A percentile compares a stretch with the other conserved stretches of the same genome.
These are phyloP conservation scores for Diaporthe citri DNA, from an alignment of 2,329 filamentous ascomycete genomes.

Conservation along the genomic window DNA sequence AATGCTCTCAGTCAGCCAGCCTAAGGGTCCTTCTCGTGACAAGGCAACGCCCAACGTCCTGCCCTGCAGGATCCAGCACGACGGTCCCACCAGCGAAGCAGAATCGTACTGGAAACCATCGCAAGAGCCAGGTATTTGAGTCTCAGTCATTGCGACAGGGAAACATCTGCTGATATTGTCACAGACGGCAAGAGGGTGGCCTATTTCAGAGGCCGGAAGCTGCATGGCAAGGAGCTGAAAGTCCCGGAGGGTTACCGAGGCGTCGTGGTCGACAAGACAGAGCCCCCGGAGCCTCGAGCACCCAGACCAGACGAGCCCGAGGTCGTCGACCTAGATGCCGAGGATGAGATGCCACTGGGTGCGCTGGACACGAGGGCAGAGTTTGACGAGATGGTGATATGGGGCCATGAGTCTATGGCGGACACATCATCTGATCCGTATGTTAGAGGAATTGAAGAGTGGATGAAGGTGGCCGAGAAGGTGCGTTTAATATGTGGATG, in stretches of 20 bases:
- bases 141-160: neutral
- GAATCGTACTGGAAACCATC: conserved; percentile 79
- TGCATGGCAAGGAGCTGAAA: conserved; percentile 75
- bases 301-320: conserved; percentile 45
- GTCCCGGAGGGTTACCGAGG: conserved; percentile 81
- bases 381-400: conserved; percentile 85
- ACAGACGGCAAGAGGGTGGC: conserved; percentile 66
- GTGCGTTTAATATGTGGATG: neutral
- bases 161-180: conserved; percentile 28
- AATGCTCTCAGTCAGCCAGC: conserved; percentile 56
- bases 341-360: conserved; percentile 63
- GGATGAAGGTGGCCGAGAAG: conserved; percentile 77
- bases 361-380: conserved; percentile 72
- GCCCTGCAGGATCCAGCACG: conserved; percentile 84
- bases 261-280: conserved; percentile 66
- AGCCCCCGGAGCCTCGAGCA: conserved; percentile 49
- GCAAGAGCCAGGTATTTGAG: conserved; percentile 41
- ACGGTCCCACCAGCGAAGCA: conserved; percentile 75
- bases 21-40: conserved; percentile 39
- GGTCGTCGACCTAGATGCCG: conserved; percentile 52
- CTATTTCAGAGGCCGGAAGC: conserved; percentile 84
- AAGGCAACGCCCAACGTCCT: conserved; percentile 77
- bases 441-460: conserved; percentile 82
- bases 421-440: conserved; percentile 76
- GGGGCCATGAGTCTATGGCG: conserved; percentile 81